A percentile compares a stretch with the other conserved stretches of the same genome.
phyloP scores from a whole-genome alignment of 2,329 filamentous ascomycete species.

The Penicillium sp. region DNA sequence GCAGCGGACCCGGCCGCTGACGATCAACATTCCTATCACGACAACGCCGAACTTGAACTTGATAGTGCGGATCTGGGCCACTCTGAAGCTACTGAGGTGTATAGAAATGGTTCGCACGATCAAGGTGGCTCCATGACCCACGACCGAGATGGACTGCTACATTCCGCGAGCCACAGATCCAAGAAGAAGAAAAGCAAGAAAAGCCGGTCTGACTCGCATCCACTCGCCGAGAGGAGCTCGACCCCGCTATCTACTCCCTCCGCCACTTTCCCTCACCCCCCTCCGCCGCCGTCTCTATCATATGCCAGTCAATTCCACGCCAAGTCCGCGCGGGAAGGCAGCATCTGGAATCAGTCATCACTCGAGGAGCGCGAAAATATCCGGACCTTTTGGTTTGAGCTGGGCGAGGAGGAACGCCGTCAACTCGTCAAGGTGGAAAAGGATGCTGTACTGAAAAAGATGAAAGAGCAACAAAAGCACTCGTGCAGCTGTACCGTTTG shows the following conservation, averaged over 20 bases:
- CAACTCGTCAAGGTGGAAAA: constrained; percentile 97
- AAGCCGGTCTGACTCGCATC: constrained; percentile 31
- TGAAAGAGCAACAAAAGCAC: constrained; percentile 99
- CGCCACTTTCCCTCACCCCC: constrained; percentile 37
- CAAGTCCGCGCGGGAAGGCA: constrained; percentile 62
- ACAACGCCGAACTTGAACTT: constrained; percentile 25
- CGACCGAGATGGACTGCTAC: constrained; percentile 19
- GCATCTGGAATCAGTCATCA: constrained; percentile 93
- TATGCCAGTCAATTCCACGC: constrained; percentile 40
- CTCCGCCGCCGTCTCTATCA: constrained; percentile 42
- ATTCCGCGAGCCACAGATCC: constrained; percentile 29
- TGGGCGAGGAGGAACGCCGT: constrained; percentile 91
- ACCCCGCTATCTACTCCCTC: constrained; percentile 42
- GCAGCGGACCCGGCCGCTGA: constrained; percentile 26
- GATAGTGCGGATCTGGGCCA: constrained; percentile 38
- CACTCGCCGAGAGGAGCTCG: constrained; percentile 35
- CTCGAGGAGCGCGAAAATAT: constrained; percentile 94
- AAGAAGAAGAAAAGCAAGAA: constrained; percentile 42
- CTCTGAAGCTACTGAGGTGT: constrained; percentile 48
- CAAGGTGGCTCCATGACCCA: constrained; percentile 13
- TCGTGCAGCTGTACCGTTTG: constrained; percentile 98
- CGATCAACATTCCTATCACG: constrained; percentile 25
- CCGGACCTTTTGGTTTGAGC: constrained; percentile 93
- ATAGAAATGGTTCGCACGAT: constrained; percentile 44
- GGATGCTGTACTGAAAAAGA: constrained; percentile 94